Evolutionary conservation across 2,329 filamentous ascomycete species (phyloP).

Genomic region (Ophiostoma sp.): DNA sequence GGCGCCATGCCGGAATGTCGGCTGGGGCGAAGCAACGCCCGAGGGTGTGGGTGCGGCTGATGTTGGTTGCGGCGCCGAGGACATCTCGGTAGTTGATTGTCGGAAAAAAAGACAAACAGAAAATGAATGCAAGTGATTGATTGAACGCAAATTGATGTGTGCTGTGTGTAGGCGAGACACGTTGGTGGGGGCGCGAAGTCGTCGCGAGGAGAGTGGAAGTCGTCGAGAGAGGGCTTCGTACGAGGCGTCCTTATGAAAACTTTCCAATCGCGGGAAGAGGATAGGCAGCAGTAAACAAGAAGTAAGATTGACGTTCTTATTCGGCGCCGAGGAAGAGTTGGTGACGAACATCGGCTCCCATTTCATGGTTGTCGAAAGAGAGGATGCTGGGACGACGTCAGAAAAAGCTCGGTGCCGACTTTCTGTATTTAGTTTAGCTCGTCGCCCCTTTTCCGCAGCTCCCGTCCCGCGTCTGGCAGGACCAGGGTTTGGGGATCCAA

Average conservation of each 20-base stretch:
- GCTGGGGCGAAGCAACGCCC: background rate
- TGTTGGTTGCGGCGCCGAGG: slow-evolving; percentile 7
- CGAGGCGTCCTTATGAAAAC: background rate
- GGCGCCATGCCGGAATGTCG: slow-evolving; percentile 21
- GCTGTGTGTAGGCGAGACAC: background rate
- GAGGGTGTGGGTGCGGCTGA: background rate
- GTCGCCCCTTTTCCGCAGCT: background rate
- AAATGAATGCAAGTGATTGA: background rate
- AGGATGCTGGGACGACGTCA: background rate
- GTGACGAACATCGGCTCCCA: background rate
- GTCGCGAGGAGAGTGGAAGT: background rate
- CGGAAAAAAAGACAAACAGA: background rate
- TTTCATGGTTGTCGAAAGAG: background rate
- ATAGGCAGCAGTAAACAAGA: background rate
- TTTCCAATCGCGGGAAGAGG: background rate
- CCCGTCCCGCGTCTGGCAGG: background rate
- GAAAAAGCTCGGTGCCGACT: background rate
- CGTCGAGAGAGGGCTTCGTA: background rate
- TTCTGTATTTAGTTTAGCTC: background rate
- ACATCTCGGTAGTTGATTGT: background rate
- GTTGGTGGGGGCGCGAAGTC: background rate
- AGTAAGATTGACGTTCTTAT: background rate
- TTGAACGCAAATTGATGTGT: background rate
- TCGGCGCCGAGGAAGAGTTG: background rate
- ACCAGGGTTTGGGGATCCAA: background rate